A percentile compares a stretch with the other conserved stretches of the same genome.
These are phyloP conservation scores for Batrachochytrium dendrobatidis DNA, from an alignment of 371 early-diverging fungal genomes.

Conservation along the genomic window DNA sequence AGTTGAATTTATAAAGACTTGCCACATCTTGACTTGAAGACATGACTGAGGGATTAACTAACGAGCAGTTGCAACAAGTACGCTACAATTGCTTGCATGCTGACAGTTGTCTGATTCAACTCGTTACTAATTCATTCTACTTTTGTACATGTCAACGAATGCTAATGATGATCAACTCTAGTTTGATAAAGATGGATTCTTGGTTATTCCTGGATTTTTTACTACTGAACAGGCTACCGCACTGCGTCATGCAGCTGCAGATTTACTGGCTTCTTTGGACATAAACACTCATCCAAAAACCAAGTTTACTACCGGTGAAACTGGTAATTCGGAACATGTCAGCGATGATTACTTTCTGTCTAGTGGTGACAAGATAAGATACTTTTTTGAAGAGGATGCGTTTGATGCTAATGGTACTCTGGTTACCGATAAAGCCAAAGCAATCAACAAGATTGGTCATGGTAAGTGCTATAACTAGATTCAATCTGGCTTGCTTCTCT, in stretches of 20 bases:
- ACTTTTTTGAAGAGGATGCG: conserved; percentile 83
- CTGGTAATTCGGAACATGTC: conserved; percentile 33
- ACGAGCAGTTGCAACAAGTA: conserved; percentile 1
- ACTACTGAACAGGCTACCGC: conserved; percentile 36
- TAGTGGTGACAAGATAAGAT: conserved; percentile 77
- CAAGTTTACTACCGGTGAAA: conserved; percentile 55
- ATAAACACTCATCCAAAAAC: conserved; percentile 73
- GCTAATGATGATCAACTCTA: conserved; percentile 3
- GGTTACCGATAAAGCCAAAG: conserved; percentile 41
- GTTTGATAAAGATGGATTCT: conserved; percentile 51
- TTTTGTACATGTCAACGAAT: not conserved
- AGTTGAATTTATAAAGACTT: not conserved
- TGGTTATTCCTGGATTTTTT: conserved; percentile 66
- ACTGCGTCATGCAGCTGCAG: conserved; percentile 48
- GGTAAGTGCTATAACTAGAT: conserved; percentile 42
- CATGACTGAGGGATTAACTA: not conserved
- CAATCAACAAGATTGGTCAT: conserved; percentile 93
- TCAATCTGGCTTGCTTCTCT: too few relatives aligned
- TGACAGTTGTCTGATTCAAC: not conserved
- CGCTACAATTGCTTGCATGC: not conserved
- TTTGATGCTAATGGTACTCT: conserved; percentile 57
- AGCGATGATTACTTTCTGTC: conserved; percentile 83
- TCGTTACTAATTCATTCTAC: not conserved
- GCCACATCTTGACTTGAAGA: not conserved
- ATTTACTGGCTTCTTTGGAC: conserved; percentile 51